These are phyloP conservation scores for Opeltia flavorubescens DNA, from an alignment of 495 filamentous ascomycete genomes.

Conservation along the genomic window DNA sequence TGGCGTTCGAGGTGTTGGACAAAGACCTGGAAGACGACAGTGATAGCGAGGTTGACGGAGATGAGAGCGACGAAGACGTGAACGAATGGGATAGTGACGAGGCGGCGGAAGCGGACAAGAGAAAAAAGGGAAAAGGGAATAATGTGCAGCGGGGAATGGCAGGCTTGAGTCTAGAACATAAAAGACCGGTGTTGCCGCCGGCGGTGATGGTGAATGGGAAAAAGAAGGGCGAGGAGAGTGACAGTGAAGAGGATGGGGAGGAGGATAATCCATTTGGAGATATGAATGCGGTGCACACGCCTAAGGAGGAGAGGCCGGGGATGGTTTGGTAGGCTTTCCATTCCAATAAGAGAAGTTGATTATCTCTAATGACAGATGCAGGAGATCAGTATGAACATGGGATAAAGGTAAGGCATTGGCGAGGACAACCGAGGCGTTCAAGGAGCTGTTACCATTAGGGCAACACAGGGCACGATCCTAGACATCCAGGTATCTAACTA, in stretches of 20 bases:
- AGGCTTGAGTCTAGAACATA: conserved; percentile 31
- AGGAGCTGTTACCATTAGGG: background rate
- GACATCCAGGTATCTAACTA: background rate
- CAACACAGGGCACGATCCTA: background rate
- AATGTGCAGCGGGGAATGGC: conserved; percentile 17
- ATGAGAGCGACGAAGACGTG: too few relatives aligned
- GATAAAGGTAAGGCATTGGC: background rate
- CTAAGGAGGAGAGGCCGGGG: conserved; percentile 36
- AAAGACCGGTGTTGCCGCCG: conserved; percentile 8
- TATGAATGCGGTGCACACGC: conserved; percentile 53
- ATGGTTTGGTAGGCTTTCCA: conserved; percentile 33
- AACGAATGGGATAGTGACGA: conserved; percentile 36
- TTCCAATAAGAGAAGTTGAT: background rate
- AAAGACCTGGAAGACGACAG: conserved; percentile 94
- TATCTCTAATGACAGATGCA: background rate
- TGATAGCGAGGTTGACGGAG: conserved; percentile 40
- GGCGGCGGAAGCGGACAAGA: conserved; percentile 19
- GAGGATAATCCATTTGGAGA: conserved; percentile 67
- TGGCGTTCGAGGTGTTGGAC: conserved; percentile 88
- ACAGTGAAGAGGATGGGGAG: conserved; percentile 35
- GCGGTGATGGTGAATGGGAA: conserved; percentile 11
- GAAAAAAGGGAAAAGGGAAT: conserved; percentile 17
- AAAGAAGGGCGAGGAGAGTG: conserved; percentile 16
- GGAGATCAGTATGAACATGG: background rate
- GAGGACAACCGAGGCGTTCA: background rate